Base-by-base conservation (phyloP, 208 protist genomes). In the Porcisia hertigi region DNA sequence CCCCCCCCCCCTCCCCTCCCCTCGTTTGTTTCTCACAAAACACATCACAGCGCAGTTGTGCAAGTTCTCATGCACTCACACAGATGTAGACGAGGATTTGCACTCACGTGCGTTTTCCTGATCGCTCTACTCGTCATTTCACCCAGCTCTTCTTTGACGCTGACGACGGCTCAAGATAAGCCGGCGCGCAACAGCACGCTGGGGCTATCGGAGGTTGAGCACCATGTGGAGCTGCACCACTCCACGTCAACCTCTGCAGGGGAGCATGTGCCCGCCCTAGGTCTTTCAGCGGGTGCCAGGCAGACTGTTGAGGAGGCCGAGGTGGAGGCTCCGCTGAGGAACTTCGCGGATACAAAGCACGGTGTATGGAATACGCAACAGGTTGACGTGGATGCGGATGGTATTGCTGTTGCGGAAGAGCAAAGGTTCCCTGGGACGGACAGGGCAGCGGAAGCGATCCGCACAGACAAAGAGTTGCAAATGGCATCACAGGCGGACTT, bases 271-370 rank as follows among this genome's bases (percentile, higher is more conserved):
- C 3, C 25, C 43, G 12, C 41, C 36, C 57, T 53, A 25, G 30
- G 23, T 30, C 55, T 41, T n/a, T 25, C 43, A 20, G 52, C n/a
- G 34, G 43, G 18, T 20, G 8, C 30, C 43, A 36, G 41, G 16
- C 6, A 49, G 6, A 52, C 49, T 52, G 30, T 52, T 5, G 69
- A 34, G 5, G 55, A 25, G 54, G 62, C 18, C 8, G 16, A 12
- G 41, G 76, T 53, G 20, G 63, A 58, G 34, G 57, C 63, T 36
- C 49, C 47, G 25, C 58, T 69, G 52, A 65, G 41, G 14, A 57
- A 23, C 12, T 60, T 23, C 12, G 69, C 62, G n/a, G 43, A 45
- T 45, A 23, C 59, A 20, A 39, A 54, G 25, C 25, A 64, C 39
- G 53, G 18, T 59, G 69, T 64, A 30, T 36, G 3, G 7, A 55